Percentiles rank a stretch among this genome's conserved stretches.
Conservation (phyloP, 2,329 filamentous ascomycete genomes). For the Aureobasidium sp. region DNA sequence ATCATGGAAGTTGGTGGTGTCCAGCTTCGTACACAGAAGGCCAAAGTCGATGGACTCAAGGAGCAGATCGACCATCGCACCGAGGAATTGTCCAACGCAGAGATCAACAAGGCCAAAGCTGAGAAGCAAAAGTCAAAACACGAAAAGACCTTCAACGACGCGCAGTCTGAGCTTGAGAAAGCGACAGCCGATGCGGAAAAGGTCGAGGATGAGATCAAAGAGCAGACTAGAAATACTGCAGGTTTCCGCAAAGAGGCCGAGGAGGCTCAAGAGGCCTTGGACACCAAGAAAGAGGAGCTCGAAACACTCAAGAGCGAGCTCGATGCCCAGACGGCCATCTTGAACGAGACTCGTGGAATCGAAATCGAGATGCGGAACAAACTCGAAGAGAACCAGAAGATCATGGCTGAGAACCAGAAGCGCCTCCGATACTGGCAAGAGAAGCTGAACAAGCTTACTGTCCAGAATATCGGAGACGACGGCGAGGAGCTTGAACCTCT, state of each 20-base stretch:
- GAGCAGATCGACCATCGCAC: constrained; percentile 72
- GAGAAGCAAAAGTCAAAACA: constrained; percentile 88
- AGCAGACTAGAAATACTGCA: constrained; percentile 67
- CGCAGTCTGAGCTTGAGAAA: constrained; percentile 67
- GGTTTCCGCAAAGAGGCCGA: constrained; percentile 66
- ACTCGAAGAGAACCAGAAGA: constrained; percentile 91
- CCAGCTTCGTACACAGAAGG: constrained; percentile 79
- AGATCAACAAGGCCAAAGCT: constrained; percentile 83
- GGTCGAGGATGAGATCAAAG: constrained; percentile 68
- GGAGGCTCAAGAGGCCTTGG: constrained; percentile 69
- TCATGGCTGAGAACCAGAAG: constrained; percentile 76
- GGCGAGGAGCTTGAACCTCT: constrained; percentile 48
- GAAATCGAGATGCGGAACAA: constrained; percentile 99
- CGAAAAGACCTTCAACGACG: constrained; percentile 71
- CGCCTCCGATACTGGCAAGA: constrained; percentile 79
- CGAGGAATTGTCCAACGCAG: constrained; percentile 76
- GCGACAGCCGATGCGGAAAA: constrained; percentile 65
- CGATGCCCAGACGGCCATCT: constrained; percentile 73
- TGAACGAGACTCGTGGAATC: constrained; percentile 79
- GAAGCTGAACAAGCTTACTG: constrained; percentile 71
- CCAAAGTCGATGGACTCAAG: constrained; percentile 82
- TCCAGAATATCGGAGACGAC: constrained; percentile 63
- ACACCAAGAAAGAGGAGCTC: constrained; percentile 72
- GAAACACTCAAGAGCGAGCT: constrained; percentile 72
- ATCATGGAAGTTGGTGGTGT: constrained; percentile 98